Base-by-base conservation (phyloP, 1,139 yeast genomes). In the Suhomyces coccinellae region DNA sequence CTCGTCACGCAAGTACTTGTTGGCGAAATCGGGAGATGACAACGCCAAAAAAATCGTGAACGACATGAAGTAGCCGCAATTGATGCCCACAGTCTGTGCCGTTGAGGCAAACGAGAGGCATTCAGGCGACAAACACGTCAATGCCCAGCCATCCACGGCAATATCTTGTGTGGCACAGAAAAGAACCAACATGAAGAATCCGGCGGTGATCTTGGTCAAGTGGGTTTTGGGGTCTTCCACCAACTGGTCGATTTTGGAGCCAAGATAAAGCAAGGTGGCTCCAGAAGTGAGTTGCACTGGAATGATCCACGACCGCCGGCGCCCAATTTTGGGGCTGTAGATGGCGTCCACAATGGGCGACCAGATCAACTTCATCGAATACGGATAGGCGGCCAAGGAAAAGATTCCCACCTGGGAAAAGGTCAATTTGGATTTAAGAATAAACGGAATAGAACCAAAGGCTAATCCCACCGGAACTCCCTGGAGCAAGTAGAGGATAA, bases 81-180 rank as follows among this genome's bases (percentile, higher is more conserved):
- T 93, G 50, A 93, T 77, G 0, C 99, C 99, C 38, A 93, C 80
- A 0, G 99, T 95, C 64, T 93, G 99, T 0, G 99, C 99, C 0
- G 99, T 93, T 4, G 96, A 87, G 0, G 99, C 99, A 67, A 82
- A 93, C n/a, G 95, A 84, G 47, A 93, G 71, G 16, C 95, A 87
- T 35, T 81, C 82, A 20, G 83, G 83, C 14, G 91, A 82, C 44
- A 93, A 71, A 42, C 93, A 81, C 1, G 97, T 93, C 59, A 93
- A 70, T 0, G 98, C 98, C 99, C 99, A 93, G 6, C 99, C 99
- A 66, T 93, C 99, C 13, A 93, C 99, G 1, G 99, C 98, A 45
- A 93, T 93, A 62, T 93, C 99, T 64, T 93, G 99, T 0, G 99
- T 93, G 3, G 99, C 98, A 68, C 97, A 91, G 48, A 93, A 73